phyloP scores from a whole-genome alignment of 1,284 basidiomycete genomes.

The Cutaneotrichosporon cutaneum region DNA sequence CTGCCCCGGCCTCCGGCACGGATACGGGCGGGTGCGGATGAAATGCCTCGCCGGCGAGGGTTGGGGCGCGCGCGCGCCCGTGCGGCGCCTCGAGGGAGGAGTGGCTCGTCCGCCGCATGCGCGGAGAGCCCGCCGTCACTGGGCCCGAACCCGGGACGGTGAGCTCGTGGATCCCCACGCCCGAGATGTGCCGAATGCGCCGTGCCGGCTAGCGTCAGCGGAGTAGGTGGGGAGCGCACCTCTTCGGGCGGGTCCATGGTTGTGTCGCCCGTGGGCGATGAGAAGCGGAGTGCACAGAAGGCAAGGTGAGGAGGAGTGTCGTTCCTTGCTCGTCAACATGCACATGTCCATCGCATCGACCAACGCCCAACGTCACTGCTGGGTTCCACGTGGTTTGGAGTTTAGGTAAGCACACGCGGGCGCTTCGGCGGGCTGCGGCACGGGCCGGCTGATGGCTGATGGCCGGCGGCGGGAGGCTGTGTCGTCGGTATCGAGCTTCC shows the following conservation, averaged over 20 bases:
- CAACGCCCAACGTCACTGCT: neutral
- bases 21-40: slow-evolving; percentile 9
- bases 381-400: neutral
- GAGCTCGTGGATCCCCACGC: slow-evolving; percentile 47
- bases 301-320: too few species aligned
- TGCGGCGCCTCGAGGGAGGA: slow-evolving; percentile 14
- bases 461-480: too few species aligned
- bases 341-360: too few species aligned
- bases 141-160: slow-evolving; percentile 23
- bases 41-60: slow-evolving; percentile 44
- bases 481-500: neutral
- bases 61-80: slow-evolving; percentile 36
- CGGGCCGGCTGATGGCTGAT: neutral
- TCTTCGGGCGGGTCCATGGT: slow-evolving; percentile 13
- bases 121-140: slow-evolving; percentile 11
- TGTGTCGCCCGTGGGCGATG: neutral
- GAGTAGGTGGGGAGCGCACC: neutral
- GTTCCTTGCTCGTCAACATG: slow-evolving; percentile 8
- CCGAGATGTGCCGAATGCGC: slow-evolving; percentile 42
- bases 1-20: slow-evolving; percentile 16
- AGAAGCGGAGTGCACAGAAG: neutral
- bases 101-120: slow-evolving; percentile 15
- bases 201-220: slow-evolving; percentile 27
- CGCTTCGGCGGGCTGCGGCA: neutral
- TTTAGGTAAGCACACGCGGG: neutral